Conservation (phyloP, 129 eudicot genomes). For the Lonicera japonica region DNA sequence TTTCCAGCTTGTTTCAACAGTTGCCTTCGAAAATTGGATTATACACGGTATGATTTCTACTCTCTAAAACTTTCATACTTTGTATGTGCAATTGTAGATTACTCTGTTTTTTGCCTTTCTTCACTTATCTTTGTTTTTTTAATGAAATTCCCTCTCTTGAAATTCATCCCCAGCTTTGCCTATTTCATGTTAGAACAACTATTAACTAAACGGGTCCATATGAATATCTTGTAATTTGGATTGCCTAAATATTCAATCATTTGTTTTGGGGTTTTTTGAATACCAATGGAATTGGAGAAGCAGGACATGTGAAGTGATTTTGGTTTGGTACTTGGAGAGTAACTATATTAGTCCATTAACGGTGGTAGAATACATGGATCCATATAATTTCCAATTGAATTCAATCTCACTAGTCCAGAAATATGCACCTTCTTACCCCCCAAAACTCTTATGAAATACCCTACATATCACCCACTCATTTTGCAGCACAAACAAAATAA, state of each 20-base stretch:
- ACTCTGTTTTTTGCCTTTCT: no score
- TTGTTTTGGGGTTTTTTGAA: slow-evolving; percentile 36
- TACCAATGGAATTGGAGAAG: slow-evolving; percentile 69
- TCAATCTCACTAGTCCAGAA: slow-evolving; percentile 40
- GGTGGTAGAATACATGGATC: slow-evolving; percentile 43
- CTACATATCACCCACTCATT: no score
- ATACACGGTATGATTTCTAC: no score
- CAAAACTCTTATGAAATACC: slow-evolving; percentile 44
- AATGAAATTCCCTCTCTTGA: no score
- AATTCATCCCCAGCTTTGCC: no score
- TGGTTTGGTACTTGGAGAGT: slow-evolving; percentile 4
- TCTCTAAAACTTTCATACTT: no score
- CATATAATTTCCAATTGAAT: slow-evolving; percentile 32
- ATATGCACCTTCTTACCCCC: slow-evolving; percentile 60
- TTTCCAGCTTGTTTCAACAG: no score
- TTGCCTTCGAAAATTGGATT: no score
- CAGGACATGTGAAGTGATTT: slow-evolving; percentile 72
- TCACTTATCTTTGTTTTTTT: no score
- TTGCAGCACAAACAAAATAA: no score
- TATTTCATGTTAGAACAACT: no score
- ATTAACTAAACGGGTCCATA: slow-evolving; percentile 18
- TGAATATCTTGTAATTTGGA: slow-evolving; percentile 14
- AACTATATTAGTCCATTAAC: slow-evolving; percentile 48
- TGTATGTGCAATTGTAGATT: no score
- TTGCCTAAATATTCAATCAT: slow-evolving; percentile 20